These are phyloP conservation scores for Nitzschia sp. DNA, from an alignment of 108 stramenopile species.

Conservation along the genomic window DNA sequence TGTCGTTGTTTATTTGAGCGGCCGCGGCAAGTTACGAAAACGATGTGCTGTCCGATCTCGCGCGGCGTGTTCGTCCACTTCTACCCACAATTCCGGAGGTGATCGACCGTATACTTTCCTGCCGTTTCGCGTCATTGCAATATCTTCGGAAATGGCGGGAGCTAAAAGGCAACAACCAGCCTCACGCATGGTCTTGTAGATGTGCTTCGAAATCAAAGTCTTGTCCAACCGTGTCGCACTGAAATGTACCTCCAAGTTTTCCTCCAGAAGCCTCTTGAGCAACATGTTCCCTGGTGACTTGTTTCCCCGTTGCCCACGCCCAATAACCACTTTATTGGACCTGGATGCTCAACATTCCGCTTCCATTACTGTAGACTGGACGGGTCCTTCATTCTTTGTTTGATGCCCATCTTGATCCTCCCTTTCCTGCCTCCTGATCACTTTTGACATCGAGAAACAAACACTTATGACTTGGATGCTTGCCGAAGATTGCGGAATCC, in stretches of 20 bases:
- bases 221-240: constrained; percentile 13
- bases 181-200: constrained; percentile 17
- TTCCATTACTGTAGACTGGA: too few species aligned
- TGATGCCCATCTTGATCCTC: too few species aligned
- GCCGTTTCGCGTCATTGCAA: not conserved
- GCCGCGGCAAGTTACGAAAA: constrained; percentile 23
- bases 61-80: constrained; percentile 13
- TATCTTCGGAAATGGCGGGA: not conserved
- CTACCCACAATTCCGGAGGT: not conserved
- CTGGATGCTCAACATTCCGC: too few species aligned
- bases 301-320: constrained; percentile 15
- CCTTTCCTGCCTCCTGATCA: too few species aligned
- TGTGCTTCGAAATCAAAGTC: constrained; percentile 9
- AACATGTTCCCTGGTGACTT: constrained; percentile 21
- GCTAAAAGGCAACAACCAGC: constrained; percentile 21
- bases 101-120: too few species aligned
- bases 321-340: constrained; percentile 22
- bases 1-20: too few species aligned
- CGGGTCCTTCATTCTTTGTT: too few species aligned
- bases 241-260: constrained; percentile 13
- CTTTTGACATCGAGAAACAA: too few species aligned
- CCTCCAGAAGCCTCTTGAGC: constrained; percentile 6
- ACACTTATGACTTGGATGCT: not conserved
- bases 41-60: constrained; percentile 2
- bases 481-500: constrained; percentile 15